A percentile compares a stretch with the other conserved stretches of the same genome.
phyloP scores from a whole-genome alignment of 495 filamentous ascomycete species.

The Aspergillus bertholletiae region DNA sequence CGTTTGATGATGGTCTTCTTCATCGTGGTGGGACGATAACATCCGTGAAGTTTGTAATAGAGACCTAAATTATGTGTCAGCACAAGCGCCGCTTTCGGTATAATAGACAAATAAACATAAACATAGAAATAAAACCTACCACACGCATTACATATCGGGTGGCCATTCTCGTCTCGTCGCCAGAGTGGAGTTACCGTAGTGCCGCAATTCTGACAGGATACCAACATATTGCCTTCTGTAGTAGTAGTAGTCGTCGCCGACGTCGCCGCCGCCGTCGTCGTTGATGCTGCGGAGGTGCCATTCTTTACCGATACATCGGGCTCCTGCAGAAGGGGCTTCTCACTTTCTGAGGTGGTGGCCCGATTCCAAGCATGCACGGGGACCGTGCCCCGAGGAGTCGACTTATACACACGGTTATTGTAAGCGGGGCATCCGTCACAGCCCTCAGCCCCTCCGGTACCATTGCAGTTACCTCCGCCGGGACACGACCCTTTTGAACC shows the following conservation, averaged over 20 bases:
- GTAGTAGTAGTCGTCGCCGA: no score
- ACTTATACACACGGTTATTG: conserved; percentile 94
- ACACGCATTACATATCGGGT: conserved; percentile 98
- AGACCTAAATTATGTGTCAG: conserved; percentile 58
- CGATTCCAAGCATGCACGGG: conserved; percentile 32
- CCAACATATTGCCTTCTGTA: conserved; percentile 69
- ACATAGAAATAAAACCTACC: conserved; percentile 54
- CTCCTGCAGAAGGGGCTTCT: conserved; percentile 20
- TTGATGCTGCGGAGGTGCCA: conserved; percentile 10
- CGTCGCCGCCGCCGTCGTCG: no score
- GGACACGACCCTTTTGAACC: conserved; percentile 81
- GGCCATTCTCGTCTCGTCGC: conserved; percentile 90
- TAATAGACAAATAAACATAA: conserved; percentile 3
- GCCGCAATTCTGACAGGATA: conserved; percentile 95
- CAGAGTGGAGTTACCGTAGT: conserved; percentile 96
- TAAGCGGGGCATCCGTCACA: conserved; percentile 95
- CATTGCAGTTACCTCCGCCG: conserved; percentile 92
- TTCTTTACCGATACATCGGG: conserved; percentile 20
- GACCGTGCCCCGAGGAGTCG: conserved; percentile 41
- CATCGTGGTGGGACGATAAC: conserved; percentile 90
- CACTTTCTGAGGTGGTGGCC: conserved; percentile 16
- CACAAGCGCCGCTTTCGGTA: conserved; percentile 2
- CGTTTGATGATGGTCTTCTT: conserved; percentile 97
- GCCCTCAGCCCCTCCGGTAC: conserved; percentile 92
- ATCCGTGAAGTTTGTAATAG: conserved; percentile 96